A percentile compares a stretch with the other conserved stretches of the same genome.
Conservation (phyloP, 176 grass and related monocot genomes). For the Carex scoparia region DNA sequence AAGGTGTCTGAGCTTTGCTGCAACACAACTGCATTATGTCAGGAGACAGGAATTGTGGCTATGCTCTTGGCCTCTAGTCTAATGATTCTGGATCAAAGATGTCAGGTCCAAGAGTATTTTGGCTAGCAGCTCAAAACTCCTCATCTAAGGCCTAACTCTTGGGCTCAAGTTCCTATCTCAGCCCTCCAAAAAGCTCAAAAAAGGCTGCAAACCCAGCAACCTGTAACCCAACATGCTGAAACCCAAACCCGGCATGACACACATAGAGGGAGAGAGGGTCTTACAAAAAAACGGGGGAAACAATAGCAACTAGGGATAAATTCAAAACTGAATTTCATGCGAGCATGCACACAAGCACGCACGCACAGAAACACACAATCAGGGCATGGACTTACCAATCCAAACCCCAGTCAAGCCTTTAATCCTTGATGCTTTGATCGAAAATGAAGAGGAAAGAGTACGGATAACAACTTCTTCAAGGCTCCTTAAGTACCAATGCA, state of each 20-base stretch:
- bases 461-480: slow-evolving; percentile 79
- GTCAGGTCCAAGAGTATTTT: not conserved
- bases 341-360: not conserved
- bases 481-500: slow-evolving; percentile 79
- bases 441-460: slow-evolving; percentile 56
- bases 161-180: not conserved
- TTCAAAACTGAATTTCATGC: not conserved
- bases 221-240: not conserved
- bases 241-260: not conserved
- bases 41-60: not conserved
- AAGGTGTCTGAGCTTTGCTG: not conserved
- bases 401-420: slow-evolving; percentile 76
- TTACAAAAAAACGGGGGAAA: too few species aligned
- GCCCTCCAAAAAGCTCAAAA: not conserved
- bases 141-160: not conserved
- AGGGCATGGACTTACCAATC: slow-evolving; percentile 47
- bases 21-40: not conserved
- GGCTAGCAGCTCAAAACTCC: not conserved
- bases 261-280: not conserved
- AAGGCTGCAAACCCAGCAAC: not conserved
- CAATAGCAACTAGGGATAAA: too few species aligned
- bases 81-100: not conserved
- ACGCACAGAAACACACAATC: not conserved
- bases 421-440: slow-evolving; percentile 49
- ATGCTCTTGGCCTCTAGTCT: not conserved